Base-by-base conservation (phyloP, 306 rosid species). In the Cucumis melo region DNA sequence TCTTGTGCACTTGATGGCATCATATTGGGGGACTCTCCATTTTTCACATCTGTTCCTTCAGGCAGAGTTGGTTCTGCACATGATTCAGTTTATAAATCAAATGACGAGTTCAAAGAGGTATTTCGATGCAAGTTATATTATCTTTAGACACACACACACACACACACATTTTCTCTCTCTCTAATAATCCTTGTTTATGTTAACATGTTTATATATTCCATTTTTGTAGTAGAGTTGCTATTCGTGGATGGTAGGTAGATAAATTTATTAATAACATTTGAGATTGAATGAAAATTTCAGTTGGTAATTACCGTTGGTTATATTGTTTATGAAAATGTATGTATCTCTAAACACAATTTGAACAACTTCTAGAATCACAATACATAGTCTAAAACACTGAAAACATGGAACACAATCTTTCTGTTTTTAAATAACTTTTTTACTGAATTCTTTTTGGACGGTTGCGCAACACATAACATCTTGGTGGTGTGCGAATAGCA, bases 71-170 rank as follows among this genome's bases (percentile, higher is more conserved):
- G 99, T 63, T 79, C 83, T 76, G 93, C 87, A 58, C 83, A 81
- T n/a, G 93, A 89, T 74, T 85, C 87, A 32, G 88, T 92, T 44
- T 92, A 86, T 72, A 80, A 85, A 78, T 84, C 92, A 67, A 91
- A 94, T 80, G 98, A 94, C 11, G 96, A 91, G 78, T 94, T 94
- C 84, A 94, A 91, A 87, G 94, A 90, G 98, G 98, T 91, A 63
- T n/a, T 38, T 74, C 27, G 42, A 9, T 50, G 24, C 60, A 32
- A 10, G 29, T 66, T 72, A 29, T 74, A 2, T 54, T 0, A 17
- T 41, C 34, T 78, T 78, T 57, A 60, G 11, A 32, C 5, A 32
- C 36, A 32, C 5, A 32, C 36, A 32, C 4, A 32, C 34, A 32
- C 34, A 32, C 34, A 32, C 36, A 32, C 5, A 32, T 5, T 2